Evolutionary conservation across 1,284 basidiomycete species (phyloP), one percentile per base, ranked within the genome.

Genomic region (Apiotrichum laibachii): DNA sequence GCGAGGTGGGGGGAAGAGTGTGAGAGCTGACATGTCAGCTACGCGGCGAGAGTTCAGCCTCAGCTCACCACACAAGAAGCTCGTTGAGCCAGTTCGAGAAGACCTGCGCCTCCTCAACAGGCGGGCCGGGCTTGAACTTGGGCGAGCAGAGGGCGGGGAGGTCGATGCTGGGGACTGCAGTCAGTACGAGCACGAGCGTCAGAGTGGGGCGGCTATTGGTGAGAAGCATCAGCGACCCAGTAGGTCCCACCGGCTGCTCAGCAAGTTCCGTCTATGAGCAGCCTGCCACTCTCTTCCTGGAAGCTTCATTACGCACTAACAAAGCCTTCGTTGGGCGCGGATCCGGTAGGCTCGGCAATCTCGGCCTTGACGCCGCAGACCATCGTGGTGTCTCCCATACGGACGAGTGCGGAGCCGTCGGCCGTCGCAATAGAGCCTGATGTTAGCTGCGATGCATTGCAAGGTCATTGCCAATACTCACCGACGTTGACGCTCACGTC

Each of bases 341-440:
- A 86, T 8, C 92, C 76, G 65, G 89, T 88, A 8, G 93, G 93
- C 68, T 92, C 88, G 37, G 91, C 87, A 45, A 93, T 88, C 78
- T 97, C 92, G n/a, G 90, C 91, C 73, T 95, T 95, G 67, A 97
- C 85, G 2, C 93, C 93, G 70, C 92, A 95, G 0, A 96, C 88
- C 35, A 97, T 82, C 0, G 90, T 94, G 13, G 93, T 95, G 56
- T 90, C 84, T 26, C 93, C 93, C 61, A 95, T 75, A n/a, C 90
- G 82, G 13, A 96, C 89, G 33, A 97, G 85, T 0, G 92, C 86
- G 3, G 92, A 95, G 0, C 92, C 92, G 66, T 93, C 83, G 0
- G 93, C 92, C 0, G 92, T 95, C 0, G 88, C 87, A 77, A 97
- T 89, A 1, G 92, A 94, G 55, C 89, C 90, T 86, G 57, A 13